A percentile compares a stretch with the other conserved stretches of the same genome.
These are phyloP conservation scores for Dothideomycetes sp. DNA, from an alignment of 2,329 filamentous ascomycete genomes.

Conservation along the genomic window DNA sequence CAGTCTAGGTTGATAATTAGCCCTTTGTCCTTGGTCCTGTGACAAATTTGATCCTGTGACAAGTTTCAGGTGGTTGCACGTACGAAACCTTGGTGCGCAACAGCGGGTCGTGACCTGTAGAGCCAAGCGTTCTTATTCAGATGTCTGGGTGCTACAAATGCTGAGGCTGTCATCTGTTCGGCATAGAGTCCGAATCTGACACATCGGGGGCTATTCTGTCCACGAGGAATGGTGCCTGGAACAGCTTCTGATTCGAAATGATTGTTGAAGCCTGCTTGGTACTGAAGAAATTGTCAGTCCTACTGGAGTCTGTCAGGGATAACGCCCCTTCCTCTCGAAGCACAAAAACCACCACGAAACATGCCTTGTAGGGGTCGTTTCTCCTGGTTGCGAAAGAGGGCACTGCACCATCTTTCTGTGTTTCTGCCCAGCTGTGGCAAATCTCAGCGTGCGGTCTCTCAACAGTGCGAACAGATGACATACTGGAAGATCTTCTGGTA, in stretches of 20 bases:
- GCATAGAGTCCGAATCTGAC: constrained; percentile 34
- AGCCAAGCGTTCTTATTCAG: constrained; percentile 33
- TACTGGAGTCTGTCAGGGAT: too few species aligned
- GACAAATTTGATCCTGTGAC: constrained; percentile 3
- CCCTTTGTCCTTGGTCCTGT: not conserved
- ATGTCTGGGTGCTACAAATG: constrained; percentile 32
- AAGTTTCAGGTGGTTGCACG: constrained; percentile 2
- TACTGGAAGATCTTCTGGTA: constrained; percentile 14
- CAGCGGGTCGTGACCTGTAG: constrained; percentile 32
- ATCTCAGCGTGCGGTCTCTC: constrained; percentile 3
- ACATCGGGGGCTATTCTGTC: constrained; percentile 31
- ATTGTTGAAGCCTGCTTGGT: constrained; percentile 48
- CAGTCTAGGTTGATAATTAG: constrained; percentile 2
- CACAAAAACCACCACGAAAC: constrained; percentile 3
- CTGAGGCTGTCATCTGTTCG: constrained; percentile 34
- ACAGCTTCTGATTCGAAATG: constrained; percentile 29
- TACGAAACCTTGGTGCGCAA: constrained; percentile 26
- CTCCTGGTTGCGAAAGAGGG: constrained; percentile 43
- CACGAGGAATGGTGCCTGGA: constrained; percentile 29
- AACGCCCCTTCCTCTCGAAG: not conserved
- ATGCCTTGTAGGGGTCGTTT: constrained; percentile 44
- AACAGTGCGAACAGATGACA: not conserved
- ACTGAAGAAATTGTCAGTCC: constrained; percentile 25
- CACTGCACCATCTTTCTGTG: constrained; percentile 45
- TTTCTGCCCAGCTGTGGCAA: constrained; percentile 40